A percentile compares a stretch with the other conserved stretches of the same genome.
Conservation (phyloP, 2,329 filamentous ascomycete genomes). For the Ophiobolus disseminans region DNA sequence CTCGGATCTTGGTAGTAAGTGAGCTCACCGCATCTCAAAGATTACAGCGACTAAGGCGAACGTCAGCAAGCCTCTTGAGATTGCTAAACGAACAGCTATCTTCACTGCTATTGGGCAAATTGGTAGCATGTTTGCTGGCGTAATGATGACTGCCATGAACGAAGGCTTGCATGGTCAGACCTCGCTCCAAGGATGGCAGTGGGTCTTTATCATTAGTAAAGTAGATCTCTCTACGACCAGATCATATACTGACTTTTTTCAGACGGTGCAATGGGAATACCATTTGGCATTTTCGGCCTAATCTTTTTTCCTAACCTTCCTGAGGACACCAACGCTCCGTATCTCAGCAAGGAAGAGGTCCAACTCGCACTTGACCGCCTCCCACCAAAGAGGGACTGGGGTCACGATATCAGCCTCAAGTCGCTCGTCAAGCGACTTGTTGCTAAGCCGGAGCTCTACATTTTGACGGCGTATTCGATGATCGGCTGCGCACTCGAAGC, state of each 20-base stretch:
- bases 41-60: not conserved
- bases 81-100: constrained; percentile 39
- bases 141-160: constrained; percentile 45
- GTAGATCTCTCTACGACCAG: not conserved
- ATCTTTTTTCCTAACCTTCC: constrained; percentile 38
- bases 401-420: constrained; percentile 32
- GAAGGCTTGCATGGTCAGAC: constrained; percentile 27
- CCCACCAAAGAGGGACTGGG: constrained; percentile 32
- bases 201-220: constrained; percentile 39
- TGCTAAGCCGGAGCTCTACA: constrained; percentile 42
- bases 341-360: constrained; percentile 34
- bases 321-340: constrained; percentile 29
- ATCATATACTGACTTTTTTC: constrained; percentile 6
- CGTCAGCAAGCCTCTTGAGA: constrained; percentile 32
- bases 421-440: constrained; percentile 33
- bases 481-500: constrained; percentile 48
- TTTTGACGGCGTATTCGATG: constrained; percentile 50
- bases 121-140: constrained; percentile 41
- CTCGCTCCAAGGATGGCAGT: constrained; percentile 37
- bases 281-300: constrained; percentile 38
- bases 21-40: not conserved
- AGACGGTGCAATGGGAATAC: constrained; percentile 40
- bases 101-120: constrained; percentile 40
- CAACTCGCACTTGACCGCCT: constrained; percentile 35
- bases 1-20: constrained; percentile 38